Base-by-base conservation (phyloP, 306 rosid genomes). In the Pyrus bretschneideri region DNA sequence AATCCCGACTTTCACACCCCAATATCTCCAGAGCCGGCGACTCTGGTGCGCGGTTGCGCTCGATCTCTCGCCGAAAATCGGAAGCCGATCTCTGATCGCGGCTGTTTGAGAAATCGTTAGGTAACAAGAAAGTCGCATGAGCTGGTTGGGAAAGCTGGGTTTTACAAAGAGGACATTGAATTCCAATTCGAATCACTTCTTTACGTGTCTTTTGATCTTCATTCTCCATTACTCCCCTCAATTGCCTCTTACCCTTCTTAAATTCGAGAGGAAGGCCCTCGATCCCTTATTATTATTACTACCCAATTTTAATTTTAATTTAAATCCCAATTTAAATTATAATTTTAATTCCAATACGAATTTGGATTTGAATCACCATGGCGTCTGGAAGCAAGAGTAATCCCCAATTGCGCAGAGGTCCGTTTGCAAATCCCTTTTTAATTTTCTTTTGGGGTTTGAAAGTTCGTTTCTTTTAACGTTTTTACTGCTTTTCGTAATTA, bases 141-240 rank as follows among this genome's bases (percentile, higher is more conserved):
- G 87, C 98, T 92, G 99, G 91, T 92, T 84, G 55, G 91, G 97
- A 88, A 90, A 90, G 76, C 91, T 86, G 74, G 92, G 93, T 86
- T 88, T 89, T 14, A 77, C 54, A 61, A 80, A 64, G 59, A 27
- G 77, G 77, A 83, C 81, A 79, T 83, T 84, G 80, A 88, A 88
- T 85, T 84, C 86, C 45, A 90, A 89, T 85, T 92, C 96, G 11
- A 88, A 88, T 85, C 89, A 91, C 85, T 92, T 88, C 77, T 72
- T 88, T 46, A 86, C 91, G 77, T 91, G 86, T 90, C 87, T 92
- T 23, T 89, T 96, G 72, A 86, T 96, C 76, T 96, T 96, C 75
- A 85, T 66, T 52, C 98, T 87, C 70, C 97, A 95, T 88, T 92
- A 80, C 12, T 87, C 93, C 0, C 97, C 99, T 72, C 98, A 95